Evolutionary conservation across 2,329 filamentous ascomycete species (phyloP).

Genomic region (Trichoderma sp.): DNA sequence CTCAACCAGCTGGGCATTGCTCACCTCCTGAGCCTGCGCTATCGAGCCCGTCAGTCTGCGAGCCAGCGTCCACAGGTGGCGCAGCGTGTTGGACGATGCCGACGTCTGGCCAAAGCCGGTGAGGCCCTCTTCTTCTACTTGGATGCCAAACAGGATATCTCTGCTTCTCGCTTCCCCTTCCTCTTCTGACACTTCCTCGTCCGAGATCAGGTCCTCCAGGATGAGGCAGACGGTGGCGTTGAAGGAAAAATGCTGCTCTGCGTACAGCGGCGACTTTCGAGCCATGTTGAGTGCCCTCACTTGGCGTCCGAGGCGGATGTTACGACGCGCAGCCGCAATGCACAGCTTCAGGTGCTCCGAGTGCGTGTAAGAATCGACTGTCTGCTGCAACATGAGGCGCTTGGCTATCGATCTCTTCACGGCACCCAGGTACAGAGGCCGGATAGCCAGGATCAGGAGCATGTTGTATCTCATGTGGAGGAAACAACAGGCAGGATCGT

Average conservation of each 20-base stretch:
- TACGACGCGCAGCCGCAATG: constrained; percentile 48
- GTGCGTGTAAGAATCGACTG: constrained; percentile 30
- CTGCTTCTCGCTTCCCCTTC: constrained; percentile 30
- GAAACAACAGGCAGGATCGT: constrained; percentile 46
- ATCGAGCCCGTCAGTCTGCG: constrained; percentile 36
- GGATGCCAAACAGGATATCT: constrained; percentile 45
- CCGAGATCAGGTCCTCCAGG: constrained; percentile 46
- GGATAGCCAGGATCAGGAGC: constrained; percentile 51
- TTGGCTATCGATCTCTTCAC: constrained; percentile 51
- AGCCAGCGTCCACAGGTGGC: constrained; percentile 43
- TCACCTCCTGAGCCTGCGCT: constrained; percentile 21
- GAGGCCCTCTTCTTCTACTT: constrained; percentile 45
- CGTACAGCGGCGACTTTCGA: constrained; percentile 44
- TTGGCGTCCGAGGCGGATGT: constrained; percentile 48
- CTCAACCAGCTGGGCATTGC: constrained; percentile 27
- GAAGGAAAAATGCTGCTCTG: constrained; percentile 52
- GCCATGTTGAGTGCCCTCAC: constrained; percentile 41
- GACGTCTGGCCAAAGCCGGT: constrained; percentile 34
- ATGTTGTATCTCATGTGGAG: constrained; percentile 55
- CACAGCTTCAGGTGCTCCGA: constrained; percentile 41
- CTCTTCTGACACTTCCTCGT: constrained; percentile 30
- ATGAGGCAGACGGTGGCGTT: constrained; percentile 53
- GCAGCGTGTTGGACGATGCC: constrained; percentile 41
- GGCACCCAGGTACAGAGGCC: constrained; percentile 50
- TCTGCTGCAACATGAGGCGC: constrained; percentile 38